These are phyloP conservation scores for Epichloe sibirici DNA, from an alignment of 2,329 filamentous ascomycete genomes.

Conservation along the genomic window DNA sequence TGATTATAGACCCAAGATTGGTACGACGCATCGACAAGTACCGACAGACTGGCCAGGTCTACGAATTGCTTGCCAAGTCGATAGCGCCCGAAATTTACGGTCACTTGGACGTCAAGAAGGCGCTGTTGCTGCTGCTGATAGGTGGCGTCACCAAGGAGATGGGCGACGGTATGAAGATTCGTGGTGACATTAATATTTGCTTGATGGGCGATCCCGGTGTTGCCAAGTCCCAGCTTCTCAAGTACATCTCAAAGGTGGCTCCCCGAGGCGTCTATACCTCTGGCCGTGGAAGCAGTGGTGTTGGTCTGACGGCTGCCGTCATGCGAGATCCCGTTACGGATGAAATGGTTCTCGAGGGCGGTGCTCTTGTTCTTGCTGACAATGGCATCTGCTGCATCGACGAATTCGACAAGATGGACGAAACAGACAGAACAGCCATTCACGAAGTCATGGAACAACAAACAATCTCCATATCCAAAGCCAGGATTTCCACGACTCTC, in stretches of 20 bases:
- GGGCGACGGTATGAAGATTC: slow-evolving; percentile 96
- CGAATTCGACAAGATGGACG: slow-evolving; percentile 85
- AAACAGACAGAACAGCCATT: slow-evolving; percentile 68
- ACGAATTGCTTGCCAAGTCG: slow-evolving; percentile 88
- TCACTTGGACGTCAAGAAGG: slow-evolving; percentile 95
- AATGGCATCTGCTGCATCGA: slow-evolving; percentile 81
- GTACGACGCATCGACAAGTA: slow-evolving; percentile 77
- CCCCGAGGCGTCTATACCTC: slow-evolving; percentile 82
- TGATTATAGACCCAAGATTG: slow-evolving; percentile 69
- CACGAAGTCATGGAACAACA: slow-evolving; percentile 87
- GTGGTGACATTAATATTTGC: slow-evolving; percentile 97
- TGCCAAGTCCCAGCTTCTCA: slow-evolving; percentile 94
- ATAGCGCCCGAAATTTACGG: slow-evolving; percentile 97
- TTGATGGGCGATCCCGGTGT: slow-evolving; percentile 99
- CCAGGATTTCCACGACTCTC: slow-evolving; percentile 60
- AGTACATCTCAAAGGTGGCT: slow-evolving; percentile 97
- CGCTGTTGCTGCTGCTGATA: slow-evolving; percentile 85
- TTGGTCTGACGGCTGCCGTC: slow-evolving; percentile 70
- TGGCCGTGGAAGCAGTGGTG: slow-evolving; percentile 67
- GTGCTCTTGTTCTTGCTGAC: slow-evolving; percentile 67
- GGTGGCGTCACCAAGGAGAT: slow-evolving; percentile 94
- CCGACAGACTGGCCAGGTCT: slow-evolving; percentile 77
- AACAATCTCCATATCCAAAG: slow-evolving; percentile 74
- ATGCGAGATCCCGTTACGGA: slow-evolving; percentile 77
- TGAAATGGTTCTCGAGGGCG: slow-evolving; percentile 74